Base-by-base conservation (phyloP, 2,329 filamentous ascomycete genomes). In the Emergomyces africanus region DNA sequence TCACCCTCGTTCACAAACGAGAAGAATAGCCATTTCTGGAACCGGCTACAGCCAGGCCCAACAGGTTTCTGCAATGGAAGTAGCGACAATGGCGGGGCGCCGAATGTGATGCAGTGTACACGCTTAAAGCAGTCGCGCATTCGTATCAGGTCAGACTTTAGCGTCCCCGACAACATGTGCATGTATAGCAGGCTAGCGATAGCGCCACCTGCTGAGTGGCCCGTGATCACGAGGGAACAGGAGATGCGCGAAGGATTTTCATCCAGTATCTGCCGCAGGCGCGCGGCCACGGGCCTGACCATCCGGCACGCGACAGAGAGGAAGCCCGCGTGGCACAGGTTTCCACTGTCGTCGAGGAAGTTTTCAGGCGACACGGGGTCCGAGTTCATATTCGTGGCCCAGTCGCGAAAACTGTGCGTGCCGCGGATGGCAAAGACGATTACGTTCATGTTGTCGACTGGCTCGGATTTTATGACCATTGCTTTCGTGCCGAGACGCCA, bases 1-100 rank as follows among this genome's bases (percentile, higher is more conserved):
- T 95, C 90, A 3, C 90, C 90, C 70, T 95, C 89, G 67, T 95
- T 96, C 66, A 91, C 78, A 68, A 95, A 90, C 48, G 81, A 83
- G 57, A 89, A 79, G 69, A 95, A 95, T 4, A 92, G 69, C 60
- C 84, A 90, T 68, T 88, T 90, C 33, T 78, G 72, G 25, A 81
- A 71, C 14, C 76, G 71, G 0, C 71, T 69, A 48, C 44, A 23
- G 20, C 44, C 44, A 6, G 28, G 14, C 1, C 71, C 71, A 4
- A 78, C 65, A 0, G 87, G 84, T 64, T 82, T 87, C 33, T 77
- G 68, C 1, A 95, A 73, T 0, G 89, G 88, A 1, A 87, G 77
- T 0, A 90, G 77, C 23, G 84, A 87, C 1, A 95, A 78, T 0
- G 90, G 89, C 0, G 90, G 90, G 0, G 88, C 81, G n/a, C 90